These are phyloP conservation scores for Cetraspora pellucida DNA, from an alignment of 192 early-diverging fungal genomes.

Conservation along the genomic window DNA sequence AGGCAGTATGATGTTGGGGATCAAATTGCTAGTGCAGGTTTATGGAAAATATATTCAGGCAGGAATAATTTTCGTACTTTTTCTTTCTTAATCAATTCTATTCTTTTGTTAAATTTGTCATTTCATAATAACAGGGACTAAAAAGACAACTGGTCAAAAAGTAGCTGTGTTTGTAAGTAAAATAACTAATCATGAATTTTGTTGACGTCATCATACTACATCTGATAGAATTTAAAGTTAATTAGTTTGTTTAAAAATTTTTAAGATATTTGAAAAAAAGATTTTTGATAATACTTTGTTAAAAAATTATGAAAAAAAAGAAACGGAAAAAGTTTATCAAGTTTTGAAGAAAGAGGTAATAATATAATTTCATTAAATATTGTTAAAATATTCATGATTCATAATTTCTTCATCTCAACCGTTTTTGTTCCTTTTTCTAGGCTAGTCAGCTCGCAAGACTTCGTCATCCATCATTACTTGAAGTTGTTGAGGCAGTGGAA, in stretches of 20 bases:
- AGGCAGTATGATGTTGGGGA: slow-evolving; percentile 46
- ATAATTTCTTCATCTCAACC: neutral
- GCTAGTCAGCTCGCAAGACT: slow-evolving; percentile 68
- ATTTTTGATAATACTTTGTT: slow-evolving; percentile 50
- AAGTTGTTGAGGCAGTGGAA: slow-evolving; percentile 73
- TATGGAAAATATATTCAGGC: slow-evolving; percentile 70
- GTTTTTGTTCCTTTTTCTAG: slow-evolving; percentile 31
- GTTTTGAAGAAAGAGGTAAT: slow-evolving; percentile 65
- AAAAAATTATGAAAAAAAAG: slow-evolving; percentile 34
- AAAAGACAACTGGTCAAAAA: slow-evolving; percentile 59
- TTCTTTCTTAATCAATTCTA: neutral
- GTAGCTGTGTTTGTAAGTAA: slow-evolving; percentile 69
- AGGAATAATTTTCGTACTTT: neutral
- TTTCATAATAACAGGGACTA: slow-evolving; percentile 35
- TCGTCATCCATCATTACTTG: slow-evolving; percentile 77
- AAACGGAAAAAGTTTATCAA: slow-evolving; percentile 56
- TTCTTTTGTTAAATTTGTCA: neutral
- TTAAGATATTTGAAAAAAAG: slow-evolving; percentile 72
- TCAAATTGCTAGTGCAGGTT: slow-evolving; percentile 62
- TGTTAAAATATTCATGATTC: neutral
- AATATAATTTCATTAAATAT: neutral
- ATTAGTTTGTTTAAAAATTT: slow-evolving; percentile 7
- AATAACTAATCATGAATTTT: neutral
- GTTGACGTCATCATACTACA: neutral
- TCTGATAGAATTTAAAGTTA: neutral